Percentiles rank a stretch among this genome's conserved stretches.
Conservation (phyloP, 306 rosid species). For the Neltuma alba region DNA sequence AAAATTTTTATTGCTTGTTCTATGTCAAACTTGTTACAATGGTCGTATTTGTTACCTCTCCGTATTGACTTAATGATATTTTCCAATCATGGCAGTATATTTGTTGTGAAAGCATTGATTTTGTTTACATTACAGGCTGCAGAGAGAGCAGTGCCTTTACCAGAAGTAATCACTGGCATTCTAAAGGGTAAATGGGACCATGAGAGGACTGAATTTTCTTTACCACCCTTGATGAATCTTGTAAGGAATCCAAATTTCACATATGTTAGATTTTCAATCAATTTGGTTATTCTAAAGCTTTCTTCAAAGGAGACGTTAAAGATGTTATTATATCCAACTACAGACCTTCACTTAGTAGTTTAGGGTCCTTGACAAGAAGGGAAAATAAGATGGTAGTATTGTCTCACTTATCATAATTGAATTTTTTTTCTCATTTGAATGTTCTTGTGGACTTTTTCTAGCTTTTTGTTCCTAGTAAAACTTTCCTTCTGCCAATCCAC, state of each 20-base stretch:
- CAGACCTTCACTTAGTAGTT: background rate
- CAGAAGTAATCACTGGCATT: constrained; percentile 65
- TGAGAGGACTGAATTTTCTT: constrained; percentile 75
- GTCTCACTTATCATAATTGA: background rate
- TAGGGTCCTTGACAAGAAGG: background rate
- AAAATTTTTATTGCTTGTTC: constrained; percentile 1
- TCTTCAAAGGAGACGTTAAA: background rate
- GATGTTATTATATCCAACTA: background rate
- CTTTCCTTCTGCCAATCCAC: background rate
- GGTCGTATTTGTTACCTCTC: constrained; percentile 19
- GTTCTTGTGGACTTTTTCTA: background rate
- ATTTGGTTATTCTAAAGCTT: background rate
- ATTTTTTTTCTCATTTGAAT: background rate
- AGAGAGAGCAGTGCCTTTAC: constrained; percentile 49
- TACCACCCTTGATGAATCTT: constrained; percentile 95
- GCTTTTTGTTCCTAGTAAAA: background rate
- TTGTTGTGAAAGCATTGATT: constrained; percentile 32
- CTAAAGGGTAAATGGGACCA: constrained; percentile 91
- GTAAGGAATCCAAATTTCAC: constrained; percentile 57
- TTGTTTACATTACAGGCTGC: constrained; percentile 58
- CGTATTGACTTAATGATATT: background rate
- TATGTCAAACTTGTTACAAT: constrained; percentile 11
- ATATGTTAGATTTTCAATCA: constrained; percentile 23
- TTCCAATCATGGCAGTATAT: constrained; percentile 10
- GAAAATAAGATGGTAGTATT: background rate